Conservation (phyloP, 78 protist species). For the Acrasis kona region DNA sequence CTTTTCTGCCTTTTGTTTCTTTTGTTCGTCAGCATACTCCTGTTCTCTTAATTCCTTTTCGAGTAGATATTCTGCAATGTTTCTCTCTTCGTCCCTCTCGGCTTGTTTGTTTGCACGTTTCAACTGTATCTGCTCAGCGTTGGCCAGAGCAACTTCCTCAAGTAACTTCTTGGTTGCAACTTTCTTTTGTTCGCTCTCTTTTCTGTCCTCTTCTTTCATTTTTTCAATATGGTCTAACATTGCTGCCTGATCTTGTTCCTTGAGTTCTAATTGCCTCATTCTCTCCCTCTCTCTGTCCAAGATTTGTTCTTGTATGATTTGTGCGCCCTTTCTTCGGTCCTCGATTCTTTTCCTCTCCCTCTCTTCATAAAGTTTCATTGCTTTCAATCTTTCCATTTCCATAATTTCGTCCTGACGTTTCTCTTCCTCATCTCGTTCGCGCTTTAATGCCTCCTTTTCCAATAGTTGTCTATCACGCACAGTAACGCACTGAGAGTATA, state of each 20-base stretch:
- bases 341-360: conserved; percentile 22
- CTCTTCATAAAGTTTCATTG: conserved; percentile 17
- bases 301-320: conserved; percentile 33
- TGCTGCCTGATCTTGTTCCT: conserved; percentile 24
- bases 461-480: conserved; percentile 42
- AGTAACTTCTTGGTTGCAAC: conserved; percentile 11
- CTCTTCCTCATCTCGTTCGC: conserved; percentile 23
- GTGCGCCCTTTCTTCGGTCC: conserved; percentile 27
- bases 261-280: conserved; percentile 13
- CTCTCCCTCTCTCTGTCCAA: conserved; percentile 36
- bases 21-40: conserved; percentile 10
- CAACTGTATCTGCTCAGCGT: conserved; percentile 27
- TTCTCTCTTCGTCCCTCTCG: conserved; percentile 28
- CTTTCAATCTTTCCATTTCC: conserved; percentile 42
- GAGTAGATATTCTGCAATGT: conserved; percentile 12
- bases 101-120: conserved; percentile 9
- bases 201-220: conserved; percentile 20
- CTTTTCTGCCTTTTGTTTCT: not conserved
- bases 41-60: conserved; percentile 27
- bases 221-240: conserved; percentile 32
- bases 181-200: not conserved
- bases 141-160: conserved; percentile 36
- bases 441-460: conserved; percentile 4
- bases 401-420: conserved; percentile 5
- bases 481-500: conserved; percentile 31